These are phyloP conservation scores for Fragilaria crotonensis DNA, from an alignment of 108 stramenopile species.

Conservation along the genomic window DNA sequence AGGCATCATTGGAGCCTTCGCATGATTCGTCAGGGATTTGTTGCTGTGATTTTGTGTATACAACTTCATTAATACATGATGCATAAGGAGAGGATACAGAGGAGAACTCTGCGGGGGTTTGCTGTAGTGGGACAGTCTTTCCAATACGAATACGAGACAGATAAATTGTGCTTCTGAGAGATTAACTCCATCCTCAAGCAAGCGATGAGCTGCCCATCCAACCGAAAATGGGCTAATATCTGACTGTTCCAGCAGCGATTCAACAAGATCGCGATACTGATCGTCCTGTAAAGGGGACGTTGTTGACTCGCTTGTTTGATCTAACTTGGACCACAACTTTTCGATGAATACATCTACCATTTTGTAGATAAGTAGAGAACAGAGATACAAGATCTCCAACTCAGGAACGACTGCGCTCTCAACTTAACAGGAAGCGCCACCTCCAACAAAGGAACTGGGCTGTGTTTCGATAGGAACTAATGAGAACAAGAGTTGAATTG, in stretches of 20 bases:
- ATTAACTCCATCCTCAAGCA: neutral
- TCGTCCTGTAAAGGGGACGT: neutral
- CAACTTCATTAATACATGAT: neutral
- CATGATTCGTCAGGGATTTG: neutral
- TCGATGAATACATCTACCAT: neutral
- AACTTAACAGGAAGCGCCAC: too few species aligned
- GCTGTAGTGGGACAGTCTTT: neutral
- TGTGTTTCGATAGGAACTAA: too few species aligned
- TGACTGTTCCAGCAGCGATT: neutral
- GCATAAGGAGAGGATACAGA: neutral
- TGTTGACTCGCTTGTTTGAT: neutral
- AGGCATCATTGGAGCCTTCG: neutral
- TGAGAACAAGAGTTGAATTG: too few species aligned
- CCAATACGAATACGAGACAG: neutral
- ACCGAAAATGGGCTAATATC: conserved; percentile 4
- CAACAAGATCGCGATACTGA: neutral
- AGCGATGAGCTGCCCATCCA: conserved; percentile 9
- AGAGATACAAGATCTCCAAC: too few species aligned
- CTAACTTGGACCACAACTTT: neutral
- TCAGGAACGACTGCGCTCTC: too few species aligned
- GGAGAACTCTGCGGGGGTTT: neutral
- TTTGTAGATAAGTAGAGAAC: too few species aligned
- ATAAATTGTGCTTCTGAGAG: neutral
- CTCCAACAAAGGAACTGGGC: too few species aligned
- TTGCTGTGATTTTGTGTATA: neutral